These are phyloP conservation scores for Dioscorea cayenensis DNA, from an alignment of 116 monocot species.

Conservation along the genomic window DNA sequence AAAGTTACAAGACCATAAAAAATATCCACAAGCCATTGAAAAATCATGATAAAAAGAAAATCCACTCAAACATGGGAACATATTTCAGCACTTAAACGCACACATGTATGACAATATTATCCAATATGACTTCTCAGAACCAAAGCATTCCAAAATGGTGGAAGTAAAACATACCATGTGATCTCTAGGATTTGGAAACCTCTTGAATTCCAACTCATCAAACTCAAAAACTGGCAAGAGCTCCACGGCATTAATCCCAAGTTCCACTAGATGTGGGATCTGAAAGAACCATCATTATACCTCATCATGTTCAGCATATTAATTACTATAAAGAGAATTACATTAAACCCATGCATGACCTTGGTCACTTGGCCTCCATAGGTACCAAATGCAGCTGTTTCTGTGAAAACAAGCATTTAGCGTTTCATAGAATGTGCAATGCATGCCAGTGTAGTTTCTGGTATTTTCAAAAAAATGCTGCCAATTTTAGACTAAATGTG, in stretches of 20 bases:
- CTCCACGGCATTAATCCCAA: slow-evolving; percentile 95
- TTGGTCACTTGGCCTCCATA: no score
- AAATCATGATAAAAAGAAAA: background rate
- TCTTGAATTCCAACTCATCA: slow-evolving; percentile 93
- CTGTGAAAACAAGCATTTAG: no score
- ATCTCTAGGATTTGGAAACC: slow-evolving; percentile 78
- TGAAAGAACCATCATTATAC: slow-evolving; percentile 14
- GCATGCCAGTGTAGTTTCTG: no score
- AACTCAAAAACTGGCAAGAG: slow-evolving; percentile 94
- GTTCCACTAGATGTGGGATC: slow-evolving; percentile 91
- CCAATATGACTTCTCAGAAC: no score
- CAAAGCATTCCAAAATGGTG: background rate
- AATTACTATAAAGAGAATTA: no score
- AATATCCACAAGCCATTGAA: background rate
- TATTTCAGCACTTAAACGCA: background rate
- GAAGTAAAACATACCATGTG: slow-evolving; percentile 55
- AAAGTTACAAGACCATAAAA: background rate
- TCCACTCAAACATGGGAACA: background rate
- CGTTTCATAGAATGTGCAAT: no score
- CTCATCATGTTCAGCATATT: background rate
- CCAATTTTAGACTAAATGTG: no score
- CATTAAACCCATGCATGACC: no score
- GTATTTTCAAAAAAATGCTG: no score
- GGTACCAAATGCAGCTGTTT: no score
- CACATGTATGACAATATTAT: background rate